Percentiles rank a stretch among this genome's conserved stretches.
Evolutionary conservation across 176 grass and related monocot species (phyloP).

Genomic region (Paspalum notatum): DNA sequence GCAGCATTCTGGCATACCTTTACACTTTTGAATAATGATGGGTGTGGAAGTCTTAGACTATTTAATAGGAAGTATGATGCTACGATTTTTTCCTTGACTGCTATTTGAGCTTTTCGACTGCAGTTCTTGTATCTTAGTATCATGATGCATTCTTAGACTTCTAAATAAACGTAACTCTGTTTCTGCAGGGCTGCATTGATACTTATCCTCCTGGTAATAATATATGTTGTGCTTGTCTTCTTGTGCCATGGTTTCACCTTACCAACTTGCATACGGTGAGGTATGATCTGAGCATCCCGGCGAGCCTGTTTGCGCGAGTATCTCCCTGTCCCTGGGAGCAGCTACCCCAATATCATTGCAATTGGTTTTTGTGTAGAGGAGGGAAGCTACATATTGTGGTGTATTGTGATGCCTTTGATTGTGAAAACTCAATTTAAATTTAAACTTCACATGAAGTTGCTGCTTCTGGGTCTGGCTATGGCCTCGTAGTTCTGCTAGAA

Average conservation of each 20-base stretch:
- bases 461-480: not conserved
- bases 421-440: conserved; percentile 26
- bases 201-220: conserved; percentile 75
- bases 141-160: too few relatives aligned
- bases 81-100: conserved; percentile 16
- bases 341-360: conserved; percentile 24
- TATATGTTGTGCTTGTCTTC: conserved; percentile 87
- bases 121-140: not conserved
- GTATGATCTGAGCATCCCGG: not conserved
- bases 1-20: not conserved
- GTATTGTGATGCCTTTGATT: conserved; percentile 36
- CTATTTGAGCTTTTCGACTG: not conserved
- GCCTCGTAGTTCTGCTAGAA: not conserved
- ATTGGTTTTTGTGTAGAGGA: conserved; percentile 36
- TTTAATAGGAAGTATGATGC: not conserved
- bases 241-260: conserved; percentile 90
- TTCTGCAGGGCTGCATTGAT: conserved; percentile 72
- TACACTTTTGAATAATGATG: not conserved
- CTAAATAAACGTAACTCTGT: not conserved
- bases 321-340: conserved; percentile 19
- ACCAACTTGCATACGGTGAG: conserved; percentile 78
- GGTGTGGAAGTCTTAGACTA: not conserved
- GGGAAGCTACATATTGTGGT: conserved; percentile 31
- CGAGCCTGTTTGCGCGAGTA: conserved; percentile 13
- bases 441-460: conserved; percentile 7